These are phyloP conservation scores for Astrothelium macrocarpum DNA, from an alignment of 495 filamentous ascomycete genomes.

Conservation along the genomic window DNA sequence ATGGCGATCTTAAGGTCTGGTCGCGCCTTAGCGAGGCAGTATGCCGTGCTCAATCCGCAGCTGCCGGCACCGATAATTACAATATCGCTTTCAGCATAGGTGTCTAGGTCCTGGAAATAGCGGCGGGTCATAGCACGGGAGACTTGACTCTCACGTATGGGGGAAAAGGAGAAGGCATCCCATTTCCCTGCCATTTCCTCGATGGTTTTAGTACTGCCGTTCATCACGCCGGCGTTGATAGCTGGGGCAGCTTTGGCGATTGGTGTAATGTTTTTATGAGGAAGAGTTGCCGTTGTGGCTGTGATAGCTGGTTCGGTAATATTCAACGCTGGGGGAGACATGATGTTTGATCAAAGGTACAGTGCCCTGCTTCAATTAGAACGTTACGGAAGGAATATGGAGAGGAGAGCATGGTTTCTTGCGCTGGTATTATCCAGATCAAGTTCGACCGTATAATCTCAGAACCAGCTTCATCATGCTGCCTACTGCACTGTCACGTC, in stretches of 20 bases:
- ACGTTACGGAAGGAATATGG: slow-evolving; percentile 23
- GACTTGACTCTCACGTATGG: slow-evolving; percentile 83
- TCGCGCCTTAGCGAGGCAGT: slow-evolving; percentile 70
- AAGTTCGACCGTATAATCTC: slow-evolving; percentile 96
- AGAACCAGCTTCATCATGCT: slow-evolving; percentile 48
- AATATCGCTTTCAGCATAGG: slow-evolving; percentile 81
- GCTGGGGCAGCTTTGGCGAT: slow-evolving; percentile 24
- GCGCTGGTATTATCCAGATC: slow-evolving; percentile 99
- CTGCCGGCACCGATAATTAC: slow-evolving; percentile 86
- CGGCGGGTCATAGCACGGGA: slow-evolving; percentile 85
- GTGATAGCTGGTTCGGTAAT: slow-evolving; percentile 33
- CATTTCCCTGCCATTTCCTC: slow-evolving; percentile 58
- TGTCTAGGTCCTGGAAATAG: slow-evolving; percentile 83
- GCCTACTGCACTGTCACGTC: slow-evolving; percentile 18
- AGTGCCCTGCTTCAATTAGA: slow-evolving; percentile 20
- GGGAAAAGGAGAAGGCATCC: slow-evolving; percentile 69
- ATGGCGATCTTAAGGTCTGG: slow-evolving; percentile 88
- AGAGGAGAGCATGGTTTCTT: slow-evolving; percentile 71
- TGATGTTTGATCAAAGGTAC: slow-evolving; percentile 40
- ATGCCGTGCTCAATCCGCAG: slow-evolving; percentile 75
- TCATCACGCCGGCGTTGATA: slow-evolving; percentile 32
- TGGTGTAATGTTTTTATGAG: slow-evolving; percentile 17
- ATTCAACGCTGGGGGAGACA: slow-evolving; percentile 63
- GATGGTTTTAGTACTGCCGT: slow-evolving; percentile 42
- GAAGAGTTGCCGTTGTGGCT: slow-evolving; percentile 15